These are phyloP conservation scores for Anthracocystis setariae DNA, from an alignment of 1,284 basidiomycete species.

Conservation along the genomic window DNA sequence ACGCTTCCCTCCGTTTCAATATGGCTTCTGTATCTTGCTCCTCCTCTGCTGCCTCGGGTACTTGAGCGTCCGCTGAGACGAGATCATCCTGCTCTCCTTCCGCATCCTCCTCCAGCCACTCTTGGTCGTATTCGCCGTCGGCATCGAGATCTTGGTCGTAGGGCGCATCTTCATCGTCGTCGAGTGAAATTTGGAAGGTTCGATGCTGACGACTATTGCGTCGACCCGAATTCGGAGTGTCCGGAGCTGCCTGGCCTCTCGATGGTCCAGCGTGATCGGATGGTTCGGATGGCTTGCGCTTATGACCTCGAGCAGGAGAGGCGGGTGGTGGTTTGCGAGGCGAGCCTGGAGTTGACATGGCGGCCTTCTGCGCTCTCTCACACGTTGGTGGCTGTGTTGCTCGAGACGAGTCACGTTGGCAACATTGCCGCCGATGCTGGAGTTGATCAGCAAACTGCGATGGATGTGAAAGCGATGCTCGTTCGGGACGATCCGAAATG, in stretches of 20 bases:
- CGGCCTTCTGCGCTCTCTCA: too few relatives aligned
- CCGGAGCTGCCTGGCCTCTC: slow-evolving; percentile 2
- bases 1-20: background rate
- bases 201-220: slow-evolving; percentile 19
- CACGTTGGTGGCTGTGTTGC: too few relatives aligned
- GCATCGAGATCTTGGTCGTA: slow-evolving; percentile 37
- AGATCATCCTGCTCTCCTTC: slow-evolving; percentile 7
- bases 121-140: slow-evolving; percentile 31
- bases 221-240: slow-evolving; percentile 5
- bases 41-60: background rate
- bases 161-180: slow-evolving; percentile 12
- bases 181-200: slow-evolving; percentile 26
- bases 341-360: slow-evolving; percentile 19
- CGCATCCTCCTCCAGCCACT: slow-evolving; percentile 18
- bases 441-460: background rate
- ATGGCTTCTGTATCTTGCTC: background rate
- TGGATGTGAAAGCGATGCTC: background rate
- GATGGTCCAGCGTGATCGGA: background rate
- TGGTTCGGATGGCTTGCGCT: slow-evolving; percentile 19
- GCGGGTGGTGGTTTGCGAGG: slow-evolving; percentile 13
- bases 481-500: background rate
- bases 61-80: background rate
- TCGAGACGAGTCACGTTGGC: too few relatives aligned
- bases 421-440: too few relatives aligned
- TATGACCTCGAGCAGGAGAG: slow-evolving; percentile 12